Percentiles rank a stretch among this genome's conserved stretches.
These are phyloP conservation scores for Lactarius sp. DNA, from an alignment of 768 basidiomycete genomes.

Conservation along the genomic window DNA sequence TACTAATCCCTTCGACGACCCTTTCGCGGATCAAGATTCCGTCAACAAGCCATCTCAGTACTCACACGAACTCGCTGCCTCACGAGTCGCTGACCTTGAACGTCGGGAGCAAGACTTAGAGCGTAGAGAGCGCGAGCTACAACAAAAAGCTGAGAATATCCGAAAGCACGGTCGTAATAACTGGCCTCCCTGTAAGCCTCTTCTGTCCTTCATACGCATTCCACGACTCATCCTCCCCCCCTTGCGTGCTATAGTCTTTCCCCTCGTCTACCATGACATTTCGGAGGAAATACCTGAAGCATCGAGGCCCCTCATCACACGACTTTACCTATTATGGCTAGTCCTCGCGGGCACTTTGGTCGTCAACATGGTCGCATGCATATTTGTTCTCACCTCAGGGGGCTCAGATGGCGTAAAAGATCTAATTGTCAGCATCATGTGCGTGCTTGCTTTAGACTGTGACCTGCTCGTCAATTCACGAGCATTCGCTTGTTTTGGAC, in stretches of 20 bases:
- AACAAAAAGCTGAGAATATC: slow-evolving; percentile 61
- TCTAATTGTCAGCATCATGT: slow-evolving; percentile 81
- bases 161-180: slow-evolving; percentile 81
- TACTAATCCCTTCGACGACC: slow-evolving; percentile 88
- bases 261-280: slow-evolving; percentile 93
- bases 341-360: slow-evolving; percentile 76
- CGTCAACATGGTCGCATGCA: slow-evolving; percentile 87
- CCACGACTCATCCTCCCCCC: neutral
- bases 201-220: slow-evolving; percentile 3
- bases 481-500: slow-evolving; percentile 27
- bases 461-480: slow-evolving; percentile 24
- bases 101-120: slow-evolving; percentile 79
- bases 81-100: slow-evolving; percentile 59
- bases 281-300: slow-evolving; percentile 82
- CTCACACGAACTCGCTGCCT: slow-evolving; percentile 33
- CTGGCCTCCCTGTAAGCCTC: slow-evolving; percentile 80
- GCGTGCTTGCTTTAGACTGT: slow-evolving; percentile 30
- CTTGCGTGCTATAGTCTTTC: slow-evolving; percentile 58
- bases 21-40: slow-evolving; percentile 38
- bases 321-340: slow-evolving; percentile 92
- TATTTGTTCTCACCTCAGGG: slow-evolving; percentile 78
- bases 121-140: slow-evolving; percentile 70
- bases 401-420: slow-evolving; percentile 71
- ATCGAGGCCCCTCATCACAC: slow-evolving; percentile 72
- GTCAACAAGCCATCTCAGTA: slow-evolving; percentile 22